Evolutionary conservation across 179 eudicot genomes (phyloP), one percentile per base, ranked within the genome.

Genomic region (Dionaea muscipula): DNA sequence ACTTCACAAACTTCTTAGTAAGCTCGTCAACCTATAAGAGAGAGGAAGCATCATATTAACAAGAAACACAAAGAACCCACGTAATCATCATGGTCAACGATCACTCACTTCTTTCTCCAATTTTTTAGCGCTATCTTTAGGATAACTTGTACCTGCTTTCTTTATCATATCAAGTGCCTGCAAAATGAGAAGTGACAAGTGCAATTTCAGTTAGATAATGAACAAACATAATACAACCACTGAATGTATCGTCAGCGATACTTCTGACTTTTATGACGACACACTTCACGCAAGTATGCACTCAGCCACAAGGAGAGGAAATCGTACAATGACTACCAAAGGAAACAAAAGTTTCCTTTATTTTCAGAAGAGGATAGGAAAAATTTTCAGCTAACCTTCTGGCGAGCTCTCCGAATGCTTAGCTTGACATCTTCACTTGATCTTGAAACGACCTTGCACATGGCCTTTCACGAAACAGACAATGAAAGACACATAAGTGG

Each of bases 391-490:
- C 59, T 46, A 57, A 89, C 94, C 97, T 86, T 86, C 62, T 90
- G 97, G 35, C 97, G 95, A 60, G 94, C 85, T 78, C 97, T 81
- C 79, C 97, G 79, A 55, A 90, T 73, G 71, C 95, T 90, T 70
- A 83, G 95, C 60, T 90, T 86, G 58, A 80, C 86, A 73, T 86
- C 97, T 82, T 90, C 97, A 59, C 94, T 72, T 53, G 94, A 74
- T 75, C 83, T 86, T 26, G 90, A 35, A 60, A 90, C 95, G 64
- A 86, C 75, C 66, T 86, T 90, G 10, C 35, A 31, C 35, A 31
- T 31, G 35, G 35, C 35, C 35, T 31, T 31, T 4, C 10, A 31
- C 10, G 35, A 31, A 11, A 31, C 5, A 31, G 10, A 11, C 35
- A 31, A 31, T 11, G 10, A 31, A 31, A 11, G 8, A 31, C 35